Conservation (phyloP, 352 stramenopile species). For the Pythium phragmitis region DNA sequence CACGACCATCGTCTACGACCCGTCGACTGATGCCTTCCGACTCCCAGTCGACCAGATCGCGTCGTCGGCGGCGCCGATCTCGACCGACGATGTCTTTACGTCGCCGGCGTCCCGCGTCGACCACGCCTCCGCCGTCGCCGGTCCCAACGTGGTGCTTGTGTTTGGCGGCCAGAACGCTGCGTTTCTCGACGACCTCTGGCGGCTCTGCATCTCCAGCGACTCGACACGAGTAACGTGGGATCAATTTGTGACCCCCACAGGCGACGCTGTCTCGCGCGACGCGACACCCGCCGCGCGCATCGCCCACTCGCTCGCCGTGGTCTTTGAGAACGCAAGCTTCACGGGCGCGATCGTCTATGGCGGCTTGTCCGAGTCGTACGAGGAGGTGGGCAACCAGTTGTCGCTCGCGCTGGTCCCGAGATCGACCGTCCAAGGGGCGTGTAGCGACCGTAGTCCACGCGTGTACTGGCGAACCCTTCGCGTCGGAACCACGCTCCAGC, state of each 20-base stretch:
- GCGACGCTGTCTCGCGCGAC: constrained; percentile 29
- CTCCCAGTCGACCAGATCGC: constrained; percentile 49
- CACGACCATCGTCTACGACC: constrained; percentile 54
- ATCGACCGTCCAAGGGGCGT: constrained; percentile 23
- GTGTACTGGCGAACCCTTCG: constrained; percentile 43
- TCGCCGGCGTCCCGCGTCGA: constrained; percentile 60
- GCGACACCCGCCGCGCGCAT: constrained; percentile 43
- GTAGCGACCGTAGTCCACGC: constrained; percentile 28
- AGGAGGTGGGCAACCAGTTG: constrained; percentile 35
- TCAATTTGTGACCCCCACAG: constrained; percentile 39
- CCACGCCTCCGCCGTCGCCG: constrained; percentile 40
- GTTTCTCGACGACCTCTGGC: constrained; percentile 63
- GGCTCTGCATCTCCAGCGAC: constrained; percentile 44
- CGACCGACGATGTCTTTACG: constrained; percentile 49
- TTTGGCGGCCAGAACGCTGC: constrained; percentile 58
- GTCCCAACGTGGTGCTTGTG: constrained; percentile 34
- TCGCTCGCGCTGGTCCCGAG: constrained; percentile 50
- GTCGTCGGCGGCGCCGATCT: constrained; percentile 29
- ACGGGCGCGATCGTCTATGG: constrained; percentile 49
- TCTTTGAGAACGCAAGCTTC: constrained; percentile 47
- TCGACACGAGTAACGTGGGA: constrained; percentile 44
- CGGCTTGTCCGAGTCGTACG: constrained; percentile 46
- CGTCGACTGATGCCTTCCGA: constrained; percentile 39
- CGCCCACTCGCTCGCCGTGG: constrained; percentile 54
- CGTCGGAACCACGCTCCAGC: constrained; percentile 17